Base-by-base conservation (phyloP, 257 asterid genomes). In the Knoxia roxburghii region DNA sequence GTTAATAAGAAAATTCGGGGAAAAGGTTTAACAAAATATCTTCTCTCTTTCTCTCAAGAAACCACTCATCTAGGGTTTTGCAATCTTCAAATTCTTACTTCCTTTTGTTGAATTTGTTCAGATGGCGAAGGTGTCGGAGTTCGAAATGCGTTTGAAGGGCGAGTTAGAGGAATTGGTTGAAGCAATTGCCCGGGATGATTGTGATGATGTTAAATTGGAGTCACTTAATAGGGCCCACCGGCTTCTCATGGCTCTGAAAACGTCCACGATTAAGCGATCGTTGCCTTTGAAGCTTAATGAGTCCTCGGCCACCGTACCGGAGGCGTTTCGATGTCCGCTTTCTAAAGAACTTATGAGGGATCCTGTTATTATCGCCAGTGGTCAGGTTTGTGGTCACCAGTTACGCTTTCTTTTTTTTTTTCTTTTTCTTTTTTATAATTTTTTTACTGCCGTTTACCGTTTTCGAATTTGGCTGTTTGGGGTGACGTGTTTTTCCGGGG, bases 311-410 rank as follows among this genome's bases (percentile, higher is more conserved):
- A 26, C 75, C 37, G 91, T 83, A 43, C 99, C 99, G 50, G 95
- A 88, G 75, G 91, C 84, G 73, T 94, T 90, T 60, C 81, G 75
- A 30, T 94, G 99, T 71, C 98, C 98, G 10, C 89, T 94, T 32
- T 94, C 98, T 0, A 87, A 81, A 72, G 82, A 87, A 53, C 83
- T 90, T 60, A 87, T 94, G 95, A 83, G 86, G 54, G 99, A 94
- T 83, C 99, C 98, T 62, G 98, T 94, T 64, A 76, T 94, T 75
- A 52, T 90, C 60, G 50, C 93, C 77, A 79, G 88, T 61, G 99
- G 97, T 71, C 91, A 84, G 99, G 99, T 94, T 66, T 55, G 73
- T 64, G 1, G 24, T 39, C 2, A 1, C 35, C 61, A 45, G 32
- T n/a, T 17, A 45, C 40, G 27, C 13, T 0, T 3, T 24, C 33